Evolutionary conservation across 306 rosid genomes (phyloP).

Genomic region (Sicyos baderoa): DNA sequence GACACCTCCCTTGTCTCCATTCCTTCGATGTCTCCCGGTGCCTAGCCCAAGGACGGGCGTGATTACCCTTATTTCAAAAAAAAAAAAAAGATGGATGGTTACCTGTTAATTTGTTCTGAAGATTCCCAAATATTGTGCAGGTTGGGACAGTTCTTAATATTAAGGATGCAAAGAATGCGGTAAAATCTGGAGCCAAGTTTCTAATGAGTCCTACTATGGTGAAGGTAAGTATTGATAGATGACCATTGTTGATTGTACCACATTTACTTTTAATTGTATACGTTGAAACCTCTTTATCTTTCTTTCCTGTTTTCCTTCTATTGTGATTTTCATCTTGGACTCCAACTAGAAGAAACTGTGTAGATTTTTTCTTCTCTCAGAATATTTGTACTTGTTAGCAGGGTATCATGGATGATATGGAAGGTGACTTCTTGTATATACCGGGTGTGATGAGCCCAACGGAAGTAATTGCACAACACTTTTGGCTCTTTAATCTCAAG

Average conservation of each 20-base stretch:
- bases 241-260: not conserved
- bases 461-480: conserved; percentile 51
- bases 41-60: no score
- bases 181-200: conserved; percentile 76
- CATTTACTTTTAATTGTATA: not conserved
- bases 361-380: conserved; percentile 2
- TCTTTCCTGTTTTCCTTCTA: not conserved
- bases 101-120: conserved; percentile 22
- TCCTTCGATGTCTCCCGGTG: no score
- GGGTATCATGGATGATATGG: conserved; percentile 51
- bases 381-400: conserved; percentile 23
- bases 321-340: not conserved
- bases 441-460: conserved; percentile 97
- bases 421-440: conserved; percentile 52
- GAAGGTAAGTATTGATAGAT: conserved; percentile 36
- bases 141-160: conserved; percentile 79
- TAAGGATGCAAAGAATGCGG: conserved; percentile 70
- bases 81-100: not conserved
- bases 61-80: no score
- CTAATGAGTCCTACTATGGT: conserved; percentile 81
- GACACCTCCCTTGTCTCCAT: no score
- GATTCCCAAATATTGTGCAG: conserved; percentile 32
- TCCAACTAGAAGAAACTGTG: not conserved
- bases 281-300: not conserved
- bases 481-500: not conserved